A percentile compares a stretch with the other conserved stretches of the same genome.
phyloP scores from a whole-genome alignment of 169 alveolate species.

The Cryptosporidium muris region DNA sequence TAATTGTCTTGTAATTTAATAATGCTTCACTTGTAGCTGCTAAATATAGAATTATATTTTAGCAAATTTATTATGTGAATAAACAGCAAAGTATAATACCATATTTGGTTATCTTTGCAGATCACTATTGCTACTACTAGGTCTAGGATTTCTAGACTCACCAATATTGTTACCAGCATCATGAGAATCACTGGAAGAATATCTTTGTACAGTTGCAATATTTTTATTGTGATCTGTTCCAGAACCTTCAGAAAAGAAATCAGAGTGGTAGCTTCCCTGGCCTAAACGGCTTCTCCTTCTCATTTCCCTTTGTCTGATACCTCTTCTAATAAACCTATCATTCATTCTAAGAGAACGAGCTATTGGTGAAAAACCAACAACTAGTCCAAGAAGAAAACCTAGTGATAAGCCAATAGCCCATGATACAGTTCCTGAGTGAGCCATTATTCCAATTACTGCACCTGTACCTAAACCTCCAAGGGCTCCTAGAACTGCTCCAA shows the following conservation, averaged over 20 bases:
- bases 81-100: too few relatives aligned
- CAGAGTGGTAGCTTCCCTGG: slow-evolving; percentile 49
- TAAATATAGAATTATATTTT: too few relatives aligned
- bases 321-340: slow-evolving; percentile 75
- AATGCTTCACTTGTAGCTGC: too few relatives aligned
- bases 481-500: slow-evolving; percentile 69
- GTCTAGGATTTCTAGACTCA: not conserved
- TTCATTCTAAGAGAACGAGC: slow-evolving; percentile 76
- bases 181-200: slow-evolving; percentile 28
- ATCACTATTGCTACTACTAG: not conserved
- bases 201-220: slow-evolving; percentile 6
- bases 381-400: slow-evolving; percentile 74
- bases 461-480: slow-evolving; percentile 70
- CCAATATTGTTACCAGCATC: slow-evolving; percentile 2
- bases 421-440: slow-evolving; percentile 66
- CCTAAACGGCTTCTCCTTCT: slow-evolving; percentile 71
- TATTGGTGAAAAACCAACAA: slow-evolving; percentile 74
- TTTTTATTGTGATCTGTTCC: slow-evolving; percentile 60
- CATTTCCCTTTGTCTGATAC: slow-evolving; percentile 72
- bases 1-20: too few relatives aligned
- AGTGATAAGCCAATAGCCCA: slow-evolving; percentile 70
- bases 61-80: too few relatives aligned
- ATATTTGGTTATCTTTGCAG: too few relatives aligned
- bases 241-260: slow-evolving; percentile 55
- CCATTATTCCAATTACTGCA: slow-evolving; percentile 59